Evolutionary conservation across 495 filamentous ascomycete genomes (phyloP).

Genomic region (Lasiosphaeria ovina): DNA sequence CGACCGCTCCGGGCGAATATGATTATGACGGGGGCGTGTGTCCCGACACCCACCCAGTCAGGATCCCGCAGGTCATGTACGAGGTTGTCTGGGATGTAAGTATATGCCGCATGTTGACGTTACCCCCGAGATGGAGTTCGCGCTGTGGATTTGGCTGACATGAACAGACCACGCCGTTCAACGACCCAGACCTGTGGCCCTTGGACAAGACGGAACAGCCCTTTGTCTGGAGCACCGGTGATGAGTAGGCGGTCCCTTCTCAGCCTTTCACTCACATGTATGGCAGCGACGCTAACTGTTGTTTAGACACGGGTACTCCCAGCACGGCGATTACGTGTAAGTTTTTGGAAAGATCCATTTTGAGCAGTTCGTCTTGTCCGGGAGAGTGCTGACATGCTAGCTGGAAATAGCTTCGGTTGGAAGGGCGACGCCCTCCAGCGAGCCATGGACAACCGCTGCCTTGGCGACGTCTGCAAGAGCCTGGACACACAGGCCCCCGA

Average conservation of each 20-base stretch:
- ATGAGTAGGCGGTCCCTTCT: slow-evolving; percentile 15
- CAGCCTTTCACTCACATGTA: neutral
- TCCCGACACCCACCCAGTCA: slow-evolving; percentile 28
- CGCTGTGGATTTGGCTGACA: neutral
- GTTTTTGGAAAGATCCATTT: neutral
- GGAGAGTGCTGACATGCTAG: neutral
- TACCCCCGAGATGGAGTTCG: no score
- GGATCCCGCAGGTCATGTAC: slow-evolving; percentile 36
- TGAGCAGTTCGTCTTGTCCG: neutral
- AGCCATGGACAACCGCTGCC: slow-evolving; percentile 37
- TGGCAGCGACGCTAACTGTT: slow-evolving; percentile 23
- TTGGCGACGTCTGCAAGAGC: slow-evolving; percentile 30
- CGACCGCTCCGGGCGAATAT: slow-evolving; percentile 1
- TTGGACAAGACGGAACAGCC: slow-evolving; percentile 36
- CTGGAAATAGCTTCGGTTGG: slow-evolving; percentile 29
- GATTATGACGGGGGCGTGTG: slow-evolving; percentile 29
- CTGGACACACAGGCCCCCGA: slow-evolving; percentile 31
- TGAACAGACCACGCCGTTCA: slow-evolving; percentile 29
- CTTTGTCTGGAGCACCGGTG: slow-evolving; percentile 46
- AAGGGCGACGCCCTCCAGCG: slow-evolving; percentile 34
- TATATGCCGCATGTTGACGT: neutral
- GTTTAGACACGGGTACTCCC: slow-evolving; percentile 28
- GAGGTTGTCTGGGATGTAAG: slow-evolving; percentile 37
- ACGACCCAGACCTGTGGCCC: slow-evolving; percentile 37
- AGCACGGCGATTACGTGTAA: slow-evolving; percentile 35